Conservation (phyloP, 2,329 filamentous ascomycete genomes). For the Xylaria arbuscula region DNA sequence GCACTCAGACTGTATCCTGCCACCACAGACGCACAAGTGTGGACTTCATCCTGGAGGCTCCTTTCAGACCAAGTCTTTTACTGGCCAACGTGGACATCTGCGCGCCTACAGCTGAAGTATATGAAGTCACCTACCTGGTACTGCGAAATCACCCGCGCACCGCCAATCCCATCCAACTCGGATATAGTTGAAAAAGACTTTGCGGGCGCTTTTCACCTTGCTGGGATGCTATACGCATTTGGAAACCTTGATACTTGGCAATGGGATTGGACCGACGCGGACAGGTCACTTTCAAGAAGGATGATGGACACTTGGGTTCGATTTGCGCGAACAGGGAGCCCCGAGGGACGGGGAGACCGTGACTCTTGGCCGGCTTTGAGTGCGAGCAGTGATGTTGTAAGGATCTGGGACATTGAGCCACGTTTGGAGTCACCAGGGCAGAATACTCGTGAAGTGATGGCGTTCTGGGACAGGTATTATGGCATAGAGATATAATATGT, state of each 20-base stretch:
- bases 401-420: slow-evolving; percentile 22
- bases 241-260: slow-evolving; percentile 31
- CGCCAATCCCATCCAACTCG: slow-evolving; percentile 28
- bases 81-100: slow-evolving; percentile 34
- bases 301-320: slow-evolving; percentile 30
- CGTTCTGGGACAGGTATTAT: slow-evolving; percentile 35
- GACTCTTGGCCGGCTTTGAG: slow-evolving; percentile 28
- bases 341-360: neutral
- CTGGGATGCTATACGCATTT: slow-evolving; percentile 31
- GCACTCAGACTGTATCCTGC: slow-evolving; percentile 32
- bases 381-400: neutral
- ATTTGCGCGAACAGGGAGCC: slow-evolving; percentile 24
- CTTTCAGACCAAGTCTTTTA: slow-evolving; percentile 29
- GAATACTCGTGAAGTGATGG: slow-evolving; percentile 5
- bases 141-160: slow-evolving; percentile 29
- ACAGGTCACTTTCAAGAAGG: slow-evolving; percentile 24
- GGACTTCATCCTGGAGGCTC: slow-evolving; percentile 25
- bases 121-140: slow-evolving; percentile 32
- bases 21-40: slow-evolving; percentile 21
- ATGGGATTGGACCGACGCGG: slow-evolving; percentile 35
- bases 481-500: slow-evolving; percentile 12
- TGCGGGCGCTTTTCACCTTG: slow-evolving; percentile 34
- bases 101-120: slow-evolving; percentile 21
- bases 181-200: slow-evolving; percentile 25
- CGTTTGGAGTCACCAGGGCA: neutral